A percentile compares a stretch with the other conserved stretches of the same genome.
phyloP scores from a whole-genome alignment of 2,329 filamentous ascomycete species.

The Biscogniauxia sp. region DNA sequence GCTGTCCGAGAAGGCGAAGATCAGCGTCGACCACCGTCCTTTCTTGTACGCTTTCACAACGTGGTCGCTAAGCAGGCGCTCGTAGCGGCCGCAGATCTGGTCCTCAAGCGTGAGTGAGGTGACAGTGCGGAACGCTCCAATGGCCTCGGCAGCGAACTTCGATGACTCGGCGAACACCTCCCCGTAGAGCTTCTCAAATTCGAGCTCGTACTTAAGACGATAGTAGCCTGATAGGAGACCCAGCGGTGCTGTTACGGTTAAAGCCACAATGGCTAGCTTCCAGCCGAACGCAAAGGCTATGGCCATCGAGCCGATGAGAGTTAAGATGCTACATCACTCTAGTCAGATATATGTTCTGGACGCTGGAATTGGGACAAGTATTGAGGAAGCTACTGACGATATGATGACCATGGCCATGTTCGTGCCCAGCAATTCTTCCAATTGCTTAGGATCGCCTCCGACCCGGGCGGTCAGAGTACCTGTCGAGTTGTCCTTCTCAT shows the following conservation, averaged over 20 bases:
- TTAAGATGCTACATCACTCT: constrained; percentile 46
- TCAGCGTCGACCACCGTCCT: constrained; percentile 58
- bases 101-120: constrained; percentile 68
- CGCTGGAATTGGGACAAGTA: background rate
- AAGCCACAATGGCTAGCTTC: constrained; percentile 69
- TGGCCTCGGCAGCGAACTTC: constrained; percentile 71
- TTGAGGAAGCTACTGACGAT: constrained; percentile 34
- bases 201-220: constrained; percentile 57
- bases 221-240: constrained; percentile 47
- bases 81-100: constrained; percentile 61
- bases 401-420: constrained; percentile 63
- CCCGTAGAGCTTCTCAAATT: constrained; percentile 67
- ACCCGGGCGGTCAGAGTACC: constrained; percentile 59
- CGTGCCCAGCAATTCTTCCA: constrained; percentile 61
- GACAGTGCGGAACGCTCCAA: constrained; percentile 72
- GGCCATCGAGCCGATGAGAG: constrained; percentile 60
- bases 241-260: constrained; percentile 58
- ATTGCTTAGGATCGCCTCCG: constrained; percentile 54
- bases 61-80: constrained; percentile 56
- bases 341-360: no score
- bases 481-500: constrained; percentile 56
- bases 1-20: constrained; percentile 70
- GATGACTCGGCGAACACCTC: constrained; percentile 69
- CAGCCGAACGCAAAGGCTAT: constrained; percentile 73
- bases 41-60: constrained; percentile 58